These are phyloP conservation scores for Nicotiana sylvestris DNA, from an alignment of 257 asterid genomes.

Conservation along the genomic window DNA sequence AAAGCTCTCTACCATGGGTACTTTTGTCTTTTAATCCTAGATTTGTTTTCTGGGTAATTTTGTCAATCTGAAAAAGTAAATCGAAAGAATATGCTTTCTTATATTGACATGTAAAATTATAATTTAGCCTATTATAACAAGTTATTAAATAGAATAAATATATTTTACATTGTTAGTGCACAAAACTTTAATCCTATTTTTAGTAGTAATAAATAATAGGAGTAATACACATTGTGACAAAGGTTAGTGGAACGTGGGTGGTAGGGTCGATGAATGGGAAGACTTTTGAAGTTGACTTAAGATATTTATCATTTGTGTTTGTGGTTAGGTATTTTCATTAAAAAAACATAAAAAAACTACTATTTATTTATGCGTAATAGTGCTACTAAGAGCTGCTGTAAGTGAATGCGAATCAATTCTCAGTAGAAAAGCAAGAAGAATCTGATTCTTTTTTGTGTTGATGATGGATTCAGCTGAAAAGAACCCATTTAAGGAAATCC, in stretches of 20 bases:
- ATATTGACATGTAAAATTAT: too few species aligned
- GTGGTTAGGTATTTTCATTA: background rate
- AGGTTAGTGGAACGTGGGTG: conserved; percentile 11
- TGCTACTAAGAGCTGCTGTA: background rate
- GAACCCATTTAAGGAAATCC: conserved; percentile 70
- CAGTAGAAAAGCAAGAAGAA: background rate
- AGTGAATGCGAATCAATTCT: background rate
- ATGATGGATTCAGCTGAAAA: conserved; percentile 58
- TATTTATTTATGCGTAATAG: background rate
- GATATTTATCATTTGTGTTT: background rate
- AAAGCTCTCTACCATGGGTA: conserved; percentile 84
- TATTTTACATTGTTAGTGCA: too few species aligned
- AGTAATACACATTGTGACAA: background rate
- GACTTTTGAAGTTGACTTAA: conserved; percentile 3
- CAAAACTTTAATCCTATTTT: too few species aligned
- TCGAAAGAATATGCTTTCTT: background rate
- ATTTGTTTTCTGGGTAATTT: conserved; percentile 14
- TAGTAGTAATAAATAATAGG: background rate
- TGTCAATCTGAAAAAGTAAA: background rate
- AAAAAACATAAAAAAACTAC: background rate
- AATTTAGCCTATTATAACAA: too few species aligned
- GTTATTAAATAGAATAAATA: too few species aligned
- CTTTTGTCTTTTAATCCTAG: background rate
- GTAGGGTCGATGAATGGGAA: conserved; percentile 6
- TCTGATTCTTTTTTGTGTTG: background rate